Conservation (phyloP, 2,329 filamentous ascomycete species). For the Fusarium mundagurra region DNA sequence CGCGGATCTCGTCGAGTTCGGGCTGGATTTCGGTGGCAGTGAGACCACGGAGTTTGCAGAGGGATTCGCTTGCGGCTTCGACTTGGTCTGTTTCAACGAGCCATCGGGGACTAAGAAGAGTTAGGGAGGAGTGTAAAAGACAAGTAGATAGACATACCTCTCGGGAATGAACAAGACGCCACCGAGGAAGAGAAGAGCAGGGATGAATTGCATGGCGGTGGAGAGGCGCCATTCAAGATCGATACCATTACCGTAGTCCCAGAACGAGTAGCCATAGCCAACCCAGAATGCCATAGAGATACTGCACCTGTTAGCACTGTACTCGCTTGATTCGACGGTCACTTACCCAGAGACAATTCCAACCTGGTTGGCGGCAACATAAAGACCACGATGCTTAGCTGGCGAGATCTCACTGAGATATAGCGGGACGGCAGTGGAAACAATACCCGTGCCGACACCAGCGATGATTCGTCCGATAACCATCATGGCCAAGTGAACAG, state of each 20-base stretch:
- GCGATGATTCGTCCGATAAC: slow-evolving; percentile 9
- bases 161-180: slow-evolving; percentile 18
- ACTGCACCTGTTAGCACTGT: not conserved
- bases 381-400: slow-evolving; percentile 9
- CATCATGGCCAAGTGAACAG: slow-evolving; percentile 22
- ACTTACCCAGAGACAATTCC: slow-evolving; percentile 20
- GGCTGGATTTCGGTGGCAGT: not conserved
- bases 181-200: not conserved
- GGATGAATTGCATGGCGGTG: slow-evolving; percentile 13
- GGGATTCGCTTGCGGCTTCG: slow-evolving; percentile 2
- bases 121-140: rapidly evolving
- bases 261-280: slow-evolving; percentile 19
- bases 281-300: slow-evolving; percentile 22
- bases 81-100: slow-evolving; percentile 15
- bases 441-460: slow-evolving; percentile 10
- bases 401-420: slow-evolving; percentile 19
- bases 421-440: slow-evolving; percentile 8
- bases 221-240: slow-evolving; percentile 17
- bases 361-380: slow-evolving; percentile 17
- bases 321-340: rapidly evolving
- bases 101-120: slow-evolving; percentile 1
- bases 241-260: slow-evolving; percentile 7
- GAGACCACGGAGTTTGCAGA: not conserved
- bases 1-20: slow-evolving; percentile 16
- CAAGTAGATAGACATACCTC: not conserved